Conservation (phyloP, 495 filamentous ascomycete species). For the Daldinia decipiens region DNA sequence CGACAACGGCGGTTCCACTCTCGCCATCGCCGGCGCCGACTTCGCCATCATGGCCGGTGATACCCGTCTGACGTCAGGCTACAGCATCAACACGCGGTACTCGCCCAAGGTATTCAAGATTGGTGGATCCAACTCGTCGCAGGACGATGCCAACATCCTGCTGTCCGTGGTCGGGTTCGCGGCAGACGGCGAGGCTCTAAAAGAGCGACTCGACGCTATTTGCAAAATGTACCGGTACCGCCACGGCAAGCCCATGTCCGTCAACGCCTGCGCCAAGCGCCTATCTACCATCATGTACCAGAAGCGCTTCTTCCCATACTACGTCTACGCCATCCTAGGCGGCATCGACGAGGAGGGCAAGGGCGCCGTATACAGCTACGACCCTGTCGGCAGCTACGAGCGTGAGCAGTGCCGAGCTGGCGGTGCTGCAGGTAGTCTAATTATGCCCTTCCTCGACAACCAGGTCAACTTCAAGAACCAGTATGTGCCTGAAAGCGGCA, state of each 20-base stretch:
- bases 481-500: conserved; percentile 87
- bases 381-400: conserved; percentile 96
- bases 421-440: conserved; percentile 93
- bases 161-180: conserved; percentile 95
- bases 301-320: conserved; percentile 99
- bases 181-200: conserved; percentile 89
- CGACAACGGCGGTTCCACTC: conserved; percentile 95
- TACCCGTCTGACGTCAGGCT: conserved; percentile 91
- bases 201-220: conserved; percentile 86
- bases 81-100: conserved; percentile 97
- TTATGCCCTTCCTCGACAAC: conserved; percentile 99
- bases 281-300: conserved; percentile 93
- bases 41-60: conserved; percentile 97
- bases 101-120: conserved; percentile 96
- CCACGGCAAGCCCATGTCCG: conserved; percentile 91
- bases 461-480: conserved; percentile 99
- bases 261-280: conserved; percentile 91
- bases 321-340: conserved; percentile 90
- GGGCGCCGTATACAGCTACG: conserved; percentile 95
- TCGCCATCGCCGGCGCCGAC: conserved; percentile 92
- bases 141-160: conserved; percentile 83
- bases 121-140: conserved; percentile 84
- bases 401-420: conserved; percentile 94
- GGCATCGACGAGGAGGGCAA: conserved; percentile 95
- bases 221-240: conserved; percentile 98